phyloP scores from a whole-genome alignment of 75 land plant genomes.

The Pinus taeda region DNA sequence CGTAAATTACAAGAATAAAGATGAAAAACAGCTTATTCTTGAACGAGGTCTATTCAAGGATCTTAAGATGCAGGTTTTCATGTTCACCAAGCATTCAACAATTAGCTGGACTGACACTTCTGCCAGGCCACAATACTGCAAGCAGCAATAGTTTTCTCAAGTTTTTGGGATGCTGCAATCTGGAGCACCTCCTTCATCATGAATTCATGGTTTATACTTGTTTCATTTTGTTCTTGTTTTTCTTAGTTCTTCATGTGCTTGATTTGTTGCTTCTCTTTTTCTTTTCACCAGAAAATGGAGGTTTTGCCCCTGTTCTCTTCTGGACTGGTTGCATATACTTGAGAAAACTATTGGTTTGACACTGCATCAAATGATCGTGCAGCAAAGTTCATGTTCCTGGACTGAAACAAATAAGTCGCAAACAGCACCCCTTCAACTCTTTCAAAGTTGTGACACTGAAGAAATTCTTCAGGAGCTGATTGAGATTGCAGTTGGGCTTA shows the following conservation, averaged over 20 bases:
- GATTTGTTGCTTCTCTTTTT: slow-evolving; percentile 44
- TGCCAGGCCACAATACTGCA: slow-evolving; percentile 9
- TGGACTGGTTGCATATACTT: slow-evolving; percentile 1
- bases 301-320: slow-evolving; percentile 12
- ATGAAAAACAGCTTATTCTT: background rate
- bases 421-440: slow-evolving; percentile 9
- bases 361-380: slow-evolving; percentile 27
- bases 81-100: slow-evolving; percentile 2
- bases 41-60: background rate
- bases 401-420: slow-evolving; percentile 9
- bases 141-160: slow-evolving; percentile 3
- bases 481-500: slow-evolving; percentile 19
- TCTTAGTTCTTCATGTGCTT: slow-evolving; percentile 18
- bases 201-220: background rate
- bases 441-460: slow-evolving; percentile 20
- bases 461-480: slow-evolving; percentile 30
- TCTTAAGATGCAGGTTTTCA: slow-evolving; percentile 14
- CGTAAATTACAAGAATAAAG: background rate
- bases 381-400: slow-evolving; percentile 15
- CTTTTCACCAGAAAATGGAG: slow-evolving; percentile 48
- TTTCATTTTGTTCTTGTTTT: slow-evolving; percentile 7
- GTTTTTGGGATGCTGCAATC: slow-evolving; percentile 3
- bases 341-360: slow-evolving; percentile 17
- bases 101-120: background rate
- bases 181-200: background rate